Evolutionary conservation across 371 early-diverging fungal species (phyloP).

Genomic region (Blakeslea trispora): DNA sequence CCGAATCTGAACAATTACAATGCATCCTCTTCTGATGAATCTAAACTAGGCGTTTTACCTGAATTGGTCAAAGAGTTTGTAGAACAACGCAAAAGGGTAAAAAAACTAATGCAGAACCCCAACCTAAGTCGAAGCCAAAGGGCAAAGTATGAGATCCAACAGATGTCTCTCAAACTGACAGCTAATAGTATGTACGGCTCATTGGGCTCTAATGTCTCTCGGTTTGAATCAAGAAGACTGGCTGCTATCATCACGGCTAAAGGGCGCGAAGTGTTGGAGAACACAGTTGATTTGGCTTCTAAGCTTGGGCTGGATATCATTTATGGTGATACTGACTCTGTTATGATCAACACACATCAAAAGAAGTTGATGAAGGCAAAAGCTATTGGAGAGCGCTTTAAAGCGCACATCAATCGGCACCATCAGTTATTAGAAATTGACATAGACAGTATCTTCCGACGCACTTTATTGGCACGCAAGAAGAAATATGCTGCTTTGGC

Average conservation of each 20-base stretch:
- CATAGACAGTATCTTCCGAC: slow-evolving; percentile 91
- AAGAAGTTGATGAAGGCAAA: slow-evolving; percentile 64
- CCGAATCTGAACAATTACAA: slow-evolving; percentile 40
- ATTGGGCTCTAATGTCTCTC: slow-evolving; percentile 88
- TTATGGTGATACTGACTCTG: slow-evolving; percentile 99
- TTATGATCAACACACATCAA: slow-evolving; percentile 96
- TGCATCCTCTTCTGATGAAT: slow-evolving; percentile 36
- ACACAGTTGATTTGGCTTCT: slow-evolving; percentile 85
- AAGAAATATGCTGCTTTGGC: slow-evolving; percentile 98
- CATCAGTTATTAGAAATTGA: slow-evolving; percentile 95
- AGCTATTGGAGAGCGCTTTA: slow-evolving; percentile 76
- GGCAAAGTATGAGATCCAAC: slow-evolving; percentile 80
- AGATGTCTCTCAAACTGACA: slow-evolving; percentile 96
- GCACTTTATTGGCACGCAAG: slow-evolving; percentile 94
- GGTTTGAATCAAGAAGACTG: slow-evolving; percentile 95
- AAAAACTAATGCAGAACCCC: slow-evolving; percentile 79
- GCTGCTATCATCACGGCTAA: slow-evolving; percentile 95
- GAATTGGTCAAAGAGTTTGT: slow-evolving; percentile 89
- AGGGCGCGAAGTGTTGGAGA: slow-evolving; percentile 95
- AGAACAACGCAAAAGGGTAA: slow-evolving; percentile 88
- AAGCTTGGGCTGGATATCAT: slow-evolving; percentile 83
- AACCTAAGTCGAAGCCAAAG: background rate
- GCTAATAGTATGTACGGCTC: slow-evolving; percentile 99
- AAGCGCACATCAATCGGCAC: slow-evolving; percentile 77
- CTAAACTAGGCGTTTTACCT: slow-evolving; percentile 84